phyloP scores from a whole-genome alignment of 1,284 basidiomycete species.

The Pterulicium gracile region DNA sequence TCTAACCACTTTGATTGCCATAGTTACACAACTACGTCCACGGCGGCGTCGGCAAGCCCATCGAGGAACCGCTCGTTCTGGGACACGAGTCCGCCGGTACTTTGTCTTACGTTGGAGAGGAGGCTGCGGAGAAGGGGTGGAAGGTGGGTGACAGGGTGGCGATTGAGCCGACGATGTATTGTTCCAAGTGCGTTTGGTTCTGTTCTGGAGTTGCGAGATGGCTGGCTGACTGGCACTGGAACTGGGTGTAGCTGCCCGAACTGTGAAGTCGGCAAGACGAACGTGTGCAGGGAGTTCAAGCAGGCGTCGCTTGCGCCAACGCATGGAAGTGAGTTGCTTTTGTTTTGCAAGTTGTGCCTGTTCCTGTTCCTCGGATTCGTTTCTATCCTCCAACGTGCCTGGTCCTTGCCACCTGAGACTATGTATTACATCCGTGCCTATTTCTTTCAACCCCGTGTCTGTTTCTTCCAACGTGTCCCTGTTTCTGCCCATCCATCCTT shows the following conservation, averaged over 20 bases:
- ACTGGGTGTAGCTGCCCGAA: constrained; percentile 10
- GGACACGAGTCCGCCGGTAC: background rate
- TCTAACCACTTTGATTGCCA: background rate
- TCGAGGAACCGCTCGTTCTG: background rate
- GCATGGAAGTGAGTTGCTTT: constrained; percentile 11
- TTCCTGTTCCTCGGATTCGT: too few species aligned
- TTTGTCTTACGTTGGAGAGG: background rate
- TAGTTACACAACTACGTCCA: background rate
- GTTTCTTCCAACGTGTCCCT: too few species aligned
- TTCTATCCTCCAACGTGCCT: too few species aligned
- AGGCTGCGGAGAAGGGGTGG: background rate
- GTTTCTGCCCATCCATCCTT: background rate
- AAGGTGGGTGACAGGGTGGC: constrained; percentile 11
- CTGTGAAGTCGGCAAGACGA: constrained; percentile 13
- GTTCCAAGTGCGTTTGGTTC: constrained; percentile 9
- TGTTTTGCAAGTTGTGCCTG: background rate
- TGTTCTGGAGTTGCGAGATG: background rate
- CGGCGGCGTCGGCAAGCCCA: background rate
- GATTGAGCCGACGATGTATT: constrained; percentile 13
- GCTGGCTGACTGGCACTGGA: background rate
- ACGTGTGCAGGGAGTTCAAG: constrained; percentile 11
- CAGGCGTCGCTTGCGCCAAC: constrained; percentile 11
- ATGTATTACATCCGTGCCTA: too few species aligned
- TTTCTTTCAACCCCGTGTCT: too few species aligned
- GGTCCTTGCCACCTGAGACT: too few species aligned